Evolutionary conservation across 2,329 filamentous ascomycete genomes (phyloP), one percentile per base, ranked within the genome.

Genomic region (Neoscytalidium dimidiatum): DNA sequence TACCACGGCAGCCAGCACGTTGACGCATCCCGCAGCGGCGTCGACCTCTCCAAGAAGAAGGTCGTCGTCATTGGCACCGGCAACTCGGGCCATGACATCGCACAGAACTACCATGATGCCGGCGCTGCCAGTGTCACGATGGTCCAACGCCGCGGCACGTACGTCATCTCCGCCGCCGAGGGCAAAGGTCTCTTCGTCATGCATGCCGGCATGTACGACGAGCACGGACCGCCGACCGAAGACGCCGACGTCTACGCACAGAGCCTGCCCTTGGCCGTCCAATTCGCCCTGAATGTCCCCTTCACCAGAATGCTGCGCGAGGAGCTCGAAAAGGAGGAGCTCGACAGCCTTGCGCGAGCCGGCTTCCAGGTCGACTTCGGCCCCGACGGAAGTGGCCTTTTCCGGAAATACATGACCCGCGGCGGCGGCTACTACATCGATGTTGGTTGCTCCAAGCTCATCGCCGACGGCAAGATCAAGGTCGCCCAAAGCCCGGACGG

Each of bases 351-450:
- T 0, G 75, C 77, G 5, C 82, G 79, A 41, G 87, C 80, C 0
- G 89, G 89, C 0, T 91, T 91, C 80, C 82, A 82, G 62, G 74
- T 87, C 0, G 87, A 90, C 68, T 75, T 72, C 0, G 88, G 88
- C 0, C 83, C 85, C 0, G 82, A 88, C 62, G 83, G 79, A 0
- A 78, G 82, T 0, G 88, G 88, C 0, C 78, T 90, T 1, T 81
- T 86, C 64, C 75, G 84, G 61, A 89, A 90, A 73, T 90, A 90
- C 70, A 81, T 88, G 67, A 86, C 88, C 68, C 83, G 86, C 2
- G 88, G 88, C 1, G 89, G 89, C 0, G 88, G 89, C 0, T 91
- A 90, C 71, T 91, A 91, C 75, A 88, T 91, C 67, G 87, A 91
- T 66, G 87, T 90, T 1, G 89, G 89, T 0, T 85, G 84, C 0